Base-by-base conservation (phyloP, 176 grass and related monocot genomes). In the Chloris gayana region DNA sequence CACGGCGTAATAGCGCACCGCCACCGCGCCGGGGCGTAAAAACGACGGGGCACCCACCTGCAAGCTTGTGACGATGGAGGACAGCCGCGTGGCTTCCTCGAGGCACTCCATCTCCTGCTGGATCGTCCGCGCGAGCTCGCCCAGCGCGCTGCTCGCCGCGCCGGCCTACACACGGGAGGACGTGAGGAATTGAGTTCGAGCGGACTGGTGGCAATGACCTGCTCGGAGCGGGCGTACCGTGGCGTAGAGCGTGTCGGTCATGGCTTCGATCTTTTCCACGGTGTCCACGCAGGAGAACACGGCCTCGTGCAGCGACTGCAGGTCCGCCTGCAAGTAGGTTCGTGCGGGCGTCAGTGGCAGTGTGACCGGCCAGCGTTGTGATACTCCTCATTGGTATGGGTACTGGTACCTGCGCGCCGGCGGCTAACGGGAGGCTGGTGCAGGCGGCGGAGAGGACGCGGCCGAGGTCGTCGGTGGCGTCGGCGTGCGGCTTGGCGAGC, bases 81-180 rank as follows among this genome's bases (percentile, higher is more conserved):
- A 77, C 25, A 98, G 74, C 22, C 89, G 77, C 56, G 88, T 89
- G 62, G 91, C 76, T 65, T 97, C 87, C 65, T 97, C 65, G 47
- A 97, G 76, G 69, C 91, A 88, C 61, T 97, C 87, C 60, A 89
- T 69, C 82, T 98, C 95, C 87, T 78, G 66, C 74, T 47, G 77
- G 27, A 94, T 89, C 69, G 82, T 91, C 61, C 78, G 64, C 32
- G 25, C 44, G 3, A 98, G 80, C 29, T 98, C 92, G 7, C 26
- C 68, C 9, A 94, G 61, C 25, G 83, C 47, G 62, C 73, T 38
- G 77, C 83, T 80, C 22, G 89, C 64, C 24, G 58, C 82, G 4
- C 85, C 77, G 14, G 83, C 88, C 95, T 98, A 84, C 64, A 53
- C 14, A 6, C 7, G 62, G 14, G 4, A 4, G 3, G 1, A 9